phyloP scores from a whole-genome alignment of 352 stramenopile genomes.

The Phytophthora pluvialis region DNA sequence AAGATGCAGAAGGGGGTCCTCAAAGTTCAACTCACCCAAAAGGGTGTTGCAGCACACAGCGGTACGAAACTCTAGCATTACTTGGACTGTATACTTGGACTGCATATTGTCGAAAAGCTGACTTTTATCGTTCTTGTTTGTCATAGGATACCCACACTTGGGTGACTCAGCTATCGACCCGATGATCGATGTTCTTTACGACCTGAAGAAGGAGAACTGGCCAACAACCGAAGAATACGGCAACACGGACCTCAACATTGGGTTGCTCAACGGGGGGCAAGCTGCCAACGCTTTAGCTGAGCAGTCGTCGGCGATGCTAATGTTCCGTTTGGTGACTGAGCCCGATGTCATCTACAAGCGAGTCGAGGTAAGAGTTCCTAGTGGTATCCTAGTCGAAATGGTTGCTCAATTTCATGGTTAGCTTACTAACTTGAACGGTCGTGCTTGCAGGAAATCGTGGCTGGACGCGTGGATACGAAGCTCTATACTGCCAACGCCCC shows the following conservation, averaged over 20 bases:
- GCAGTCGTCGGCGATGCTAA: constrained; percentile 85
- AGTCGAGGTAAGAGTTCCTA: constrained; percentile 49
- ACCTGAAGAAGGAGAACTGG: constrained; percentile 81
- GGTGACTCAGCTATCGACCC: constrained; percentile 86
- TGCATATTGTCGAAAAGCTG: constrained; percentile 3
- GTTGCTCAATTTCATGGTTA: background rate
- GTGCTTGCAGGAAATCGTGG: constrained; percentile 58
- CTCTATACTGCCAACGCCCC: constrained; percentile 88
- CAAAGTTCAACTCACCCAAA: constrained; percentile 78
- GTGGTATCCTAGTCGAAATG: background rate
- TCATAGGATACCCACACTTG: constrained; percentile 77
- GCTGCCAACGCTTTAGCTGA: constrained; percentile 86
- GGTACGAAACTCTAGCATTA: constrained; percentile 35
- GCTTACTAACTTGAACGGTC: constrained; percentile 1
- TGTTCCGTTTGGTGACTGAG: constrained; percentile 86
- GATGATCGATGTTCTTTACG: constrained; percentile 84
- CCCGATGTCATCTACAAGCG: constrained; percentile 74
- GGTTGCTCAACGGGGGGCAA: constrained; percentile 79
- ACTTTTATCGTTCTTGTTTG: constrained; percentile 3
- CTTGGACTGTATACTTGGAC: background rate
- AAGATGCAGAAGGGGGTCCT: constrained; percentile 89
- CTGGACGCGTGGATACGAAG: constrained; percentile 64
- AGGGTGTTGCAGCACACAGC: constrained; percentile 82
- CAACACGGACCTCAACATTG: constrained; percentile 87
- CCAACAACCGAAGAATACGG: constrained; percentile 82